Evolutionary conservation across 129 eudicot species (phyloP).

Genomic region (Calendula officinalis): DNA sequence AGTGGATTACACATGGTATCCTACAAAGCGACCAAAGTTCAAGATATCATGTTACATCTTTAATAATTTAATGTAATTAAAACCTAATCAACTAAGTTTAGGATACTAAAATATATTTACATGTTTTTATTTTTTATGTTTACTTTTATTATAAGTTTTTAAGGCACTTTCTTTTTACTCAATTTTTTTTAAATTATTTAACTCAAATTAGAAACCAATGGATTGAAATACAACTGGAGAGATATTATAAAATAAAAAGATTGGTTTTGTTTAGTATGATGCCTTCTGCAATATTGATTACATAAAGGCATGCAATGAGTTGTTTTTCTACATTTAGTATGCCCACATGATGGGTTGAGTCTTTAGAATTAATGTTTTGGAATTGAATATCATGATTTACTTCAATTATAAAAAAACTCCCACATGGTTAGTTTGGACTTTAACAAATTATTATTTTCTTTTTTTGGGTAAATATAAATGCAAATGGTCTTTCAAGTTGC

Average conservation of each 20-base stretch:
- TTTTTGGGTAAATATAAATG: neutral
- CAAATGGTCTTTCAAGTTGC: neutral
- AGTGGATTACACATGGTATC: too few species aligned
- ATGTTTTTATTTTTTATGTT: too few species aligned
- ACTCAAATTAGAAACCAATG: neutral
- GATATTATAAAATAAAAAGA: neutral
- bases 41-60: too few species aligned
- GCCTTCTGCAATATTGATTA: slow-evolving; percentile 7
- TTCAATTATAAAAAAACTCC: neutral
- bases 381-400: neutral
- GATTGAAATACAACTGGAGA: slow-evolving; percentile 10
- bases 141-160: too few species aligned
- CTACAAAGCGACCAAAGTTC: too few species aligned
- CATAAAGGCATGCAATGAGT: slow-evolving; percentile 10
- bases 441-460: neutral
- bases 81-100: too few species aligned
- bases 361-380: slow-evolving; percentile 1
- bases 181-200: neutral
- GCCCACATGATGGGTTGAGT: slow-evolving; percentile 10
- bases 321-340: slow-evolving; percentile 2
- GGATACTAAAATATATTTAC: too few species aligned
- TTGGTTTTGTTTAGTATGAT: neutral
- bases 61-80: too few species aligned
- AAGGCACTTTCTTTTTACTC: neutral
- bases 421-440: slow-evolving; percentile 15